Conservation (phyloP, 1,139 yeast species). For the Taphrina populina region DNA sequence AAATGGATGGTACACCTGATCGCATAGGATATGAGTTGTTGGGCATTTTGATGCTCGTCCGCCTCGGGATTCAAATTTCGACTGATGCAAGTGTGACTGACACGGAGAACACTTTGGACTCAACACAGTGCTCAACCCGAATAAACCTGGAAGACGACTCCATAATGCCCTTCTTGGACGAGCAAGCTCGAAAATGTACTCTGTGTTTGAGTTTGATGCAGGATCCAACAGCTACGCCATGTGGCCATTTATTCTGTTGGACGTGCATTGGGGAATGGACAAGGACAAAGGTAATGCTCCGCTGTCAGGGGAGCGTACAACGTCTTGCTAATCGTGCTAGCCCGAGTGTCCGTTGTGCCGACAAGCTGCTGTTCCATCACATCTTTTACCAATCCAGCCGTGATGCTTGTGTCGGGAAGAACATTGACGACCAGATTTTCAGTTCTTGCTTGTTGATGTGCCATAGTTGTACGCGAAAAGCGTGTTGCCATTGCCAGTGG, state of each 20-base stretch:
- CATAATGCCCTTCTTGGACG: slow-evolving; percentile 68
- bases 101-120: neutral
- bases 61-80: slow-evolving; percentile 49
- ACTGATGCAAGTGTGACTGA: neutral
- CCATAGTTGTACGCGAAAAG: too few species aligned
- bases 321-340: slow-evolving; percentile 42
- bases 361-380: slow-evolving; percentile 70
- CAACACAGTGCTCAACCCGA: too few species aligned
- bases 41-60: slow-evolving; percentile 68
- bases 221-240: slow-evolving; percentile 79
- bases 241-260: slow-evolving; percentile 97
- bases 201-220: slow-evolving; percentile 77
- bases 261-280: slow-evolving; percentile 86
- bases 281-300: slow-evolving; percentile 52
- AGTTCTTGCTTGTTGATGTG: too few species aligned
- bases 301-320: neutral
- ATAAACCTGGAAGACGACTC: slow-evolving; percentile 60
- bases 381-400: slow-evolving; percentile 61
- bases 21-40: slow-evolving; percentile 65
- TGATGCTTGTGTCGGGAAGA: slow-evolving; percentile 41
- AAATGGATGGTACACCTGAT: slow-evolving; percentile 45
- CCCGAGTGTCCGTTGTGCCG: slow-evolving; percentile 93
- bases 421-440: too few species aligned
- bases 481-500: too few species aligned
- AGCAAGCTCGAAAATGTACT: slow-evolving; percentile 71